phyloP scores from a whole-genome alignment of 805 yeast species.

The Saccharomycopsis malanga region DNA sequence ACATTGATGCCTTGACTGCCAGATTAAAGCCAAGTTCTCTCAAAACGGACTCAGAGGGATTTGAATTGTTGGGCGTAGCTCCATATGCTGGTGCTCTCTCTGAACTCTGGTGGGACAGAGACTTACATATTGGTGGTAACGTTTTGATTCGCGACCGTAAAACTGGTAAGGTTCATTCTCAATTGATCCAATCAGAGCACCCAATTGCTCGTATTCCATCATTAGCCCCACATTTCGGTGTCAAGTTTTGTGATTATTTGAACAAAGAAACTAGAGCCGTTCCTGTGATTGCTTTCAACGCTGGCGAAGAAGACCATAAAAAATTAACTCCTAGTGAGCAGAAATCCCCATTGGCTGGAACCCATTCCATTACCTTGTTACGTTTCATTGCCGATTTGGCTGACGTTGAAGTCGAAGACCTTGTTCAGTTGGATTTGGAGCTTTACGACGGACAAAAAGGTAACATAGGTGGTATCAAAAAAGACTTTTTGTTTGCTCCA shows the following conservation, averaged over 20 bases:
- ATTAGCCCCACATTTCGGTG: slow-evolving; percentile 83
- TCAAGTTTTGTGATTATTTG: slow-evolving; percentile 59
- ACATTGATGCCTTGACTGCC: slow-evolving; percentile 64
- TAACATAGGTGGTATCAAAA: slow-evolving; percentile 64
- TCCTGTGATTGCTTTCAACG: slow-evolving; percentile 62
- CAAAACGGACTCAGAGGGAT: slow-evolving; percentile 60
- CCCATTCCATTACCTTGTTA: slow-evolving; percentile 60
- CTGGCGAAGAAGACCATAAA: slow-evolving; percentile 36
- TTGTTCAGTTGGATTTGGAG: slow-evolving; percentile 68
- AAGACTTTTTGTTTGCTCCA: slow-evolving; percentile 75
- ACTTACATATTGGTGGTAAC: slow-evolving; percentile 78
- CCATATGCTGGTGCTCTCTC: slow-evolving; percentile 72
- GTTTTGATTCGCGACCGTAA: slow-evolving; percentile 36
- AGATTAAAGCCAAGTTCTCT: slow-evolving; percentile 66
- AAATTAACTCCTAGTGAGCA: slow-evolving; percentile 56
- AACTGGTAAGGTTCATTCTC: slow-evolving; percentile 33
- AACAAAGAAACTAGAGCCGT: slow-evolving; percentile 72
- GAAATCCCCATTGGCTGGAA: slow-evolving; percentile 56
- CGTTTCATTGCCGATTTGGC: slow-evolving; percentile 63
- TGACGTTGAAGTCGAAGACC: slow-evolving; percentile 49
- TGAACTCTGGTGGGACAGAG: slow-evolving; percentile 76
- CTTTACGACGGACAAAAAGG: slow-evolving; percentile 79
- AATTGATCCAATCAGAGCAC: slow-evolving; percentile 47
- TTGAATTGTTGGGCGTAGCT: slow-evolving; percentile 72
- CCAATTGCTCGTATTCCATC: slow-evolving; percentile 80